Evolutionary conservation across 805 yeast genomes (phyloP).

Genomic region (Lachancea mirantina): DNA sequence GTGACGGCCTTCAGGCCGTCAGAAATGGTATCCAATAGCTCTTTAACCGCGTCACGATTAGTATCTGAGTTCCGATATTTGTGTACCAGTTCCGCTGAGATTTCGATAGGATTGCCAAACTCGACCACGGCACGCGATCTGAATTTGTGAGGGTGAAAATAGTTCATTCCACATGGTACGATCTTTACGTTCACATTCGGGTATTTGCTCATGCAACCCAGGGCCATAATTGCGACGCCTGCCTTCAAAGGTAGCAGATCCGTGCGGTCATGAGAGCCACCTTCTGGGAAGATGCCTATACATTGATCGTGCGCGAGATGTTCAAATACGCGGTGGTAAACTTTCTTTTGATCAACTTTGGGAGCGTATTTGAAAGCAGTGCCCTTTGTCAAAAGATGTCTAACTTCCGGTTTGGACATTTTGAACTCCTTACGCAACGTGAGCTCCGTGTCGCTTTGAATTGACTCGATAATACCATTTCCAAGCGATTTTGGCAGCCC

Average conservation of each 20-base stretch:
- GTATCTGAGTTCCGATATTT: conserved; percentile 59
- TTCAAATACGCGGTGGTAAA: conserved; percentile 76
- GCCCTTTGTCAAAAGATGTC: conserved; percentile 41
- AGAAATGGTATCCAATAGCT: conserved; percentile 61
- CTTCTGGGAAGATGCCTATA: conserved; percentile 94
- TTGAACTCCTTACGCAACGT: conserved; percentile 64
- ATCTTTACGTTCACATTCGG: conserved; percentile 74
- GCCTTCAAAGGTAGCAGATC: conserved; percentile 89
- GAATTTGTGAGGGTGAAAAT: conserved; percentile 92
- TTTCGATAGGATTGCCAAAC: conserved; percentile 81
- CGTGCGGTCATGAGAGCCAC: conserved; percentile 95
- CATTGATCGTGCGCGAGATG: conserved; percentile 77
- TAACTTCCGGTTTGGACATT: conserved; percentile 36
- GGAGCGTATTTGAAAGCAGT: conserved; percentile 64
- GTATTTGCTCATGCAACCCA: conserved; percentile 81
- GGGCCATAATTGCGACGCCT: conserved; percentile 96
- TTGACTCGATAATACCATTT: conserved; percentile 57
- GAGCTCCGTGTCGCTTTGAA: conserved; percentile 67
- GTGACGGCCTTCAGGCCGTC: conserved; percentile 78
- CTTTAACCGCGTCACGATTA: conserved; percentile 64
- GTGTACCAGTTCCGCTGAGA: conserved; percentile 52
- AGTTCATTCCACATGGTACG: conserved; percentile 96
- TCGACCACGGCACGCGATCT: conserved; percentile 93
- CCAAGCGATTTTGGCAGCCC: conserved; percentile 78
- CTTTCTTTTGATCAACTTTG: conserved; percentile 78